Base-by-base conservation (phyloP, 768 basidiomycete genomes). In the Boletellus sp. region DNA sequence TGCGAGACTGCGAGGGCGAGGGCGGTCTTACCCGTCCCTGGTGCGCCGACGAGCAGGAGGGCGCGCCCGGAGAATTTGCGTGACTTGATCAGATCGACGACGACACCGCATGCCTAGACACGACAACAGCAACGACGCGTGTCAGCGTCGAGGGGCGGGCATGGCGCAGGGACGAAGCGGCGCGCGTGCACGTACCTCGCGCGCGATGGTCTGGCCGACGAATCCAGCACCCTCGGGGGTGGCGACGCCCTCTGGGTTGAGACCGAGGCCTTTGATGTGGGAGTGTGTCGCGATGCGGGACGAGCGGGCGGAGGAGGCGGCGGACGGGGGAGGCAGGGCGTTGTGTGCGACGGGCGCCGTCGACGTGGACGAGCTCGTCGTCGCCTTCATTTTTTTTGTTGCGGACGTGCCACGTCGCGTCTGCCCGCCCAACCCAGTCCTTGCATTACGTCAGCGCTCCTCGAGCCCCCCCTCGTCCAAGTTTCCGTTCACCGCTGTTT, bases 21-120 rank as follows among this genome's bases (percentile, higher is more conserved):
- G 0, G 96, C 96, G 0, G 96, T 99, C 74, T 99, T 99, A 11
- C 96, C 95, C 3, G 96, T 99, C 15, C 96, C 94, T 1, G 96
- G 96, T 19, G 92, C 92, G 48, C 96, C 96, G 22, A 90, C 95
- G 33, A 98, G 80, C 36, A 98, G 72, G 35, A 98, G 74, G 1
- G 94, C 94, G 50, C 94, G 81, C 20, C 96, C 96, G 23, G 92
- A 91, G 74, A 96, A 96, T 66, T 89, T 91, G 64, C 90, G 84
- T 52, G 87, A 88, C 67, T 91, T 90, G 61, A 95, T 81, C 40
- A 94, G 85, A 55, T 93, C 88, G 23, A 93, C 88, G 22, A 90
- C 82, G 24, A 95, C 85, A 13, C 92, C 91, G 57, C 94, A 96
- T 20, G 91, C 94, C 93, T 95, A 52, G 4, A 33, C n/a, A n/a